Evolutionary conservation across 2,329 filamentous ascomycete genomes (phyloP).

Genomic region (Neoascochyta sp.): DNA sequence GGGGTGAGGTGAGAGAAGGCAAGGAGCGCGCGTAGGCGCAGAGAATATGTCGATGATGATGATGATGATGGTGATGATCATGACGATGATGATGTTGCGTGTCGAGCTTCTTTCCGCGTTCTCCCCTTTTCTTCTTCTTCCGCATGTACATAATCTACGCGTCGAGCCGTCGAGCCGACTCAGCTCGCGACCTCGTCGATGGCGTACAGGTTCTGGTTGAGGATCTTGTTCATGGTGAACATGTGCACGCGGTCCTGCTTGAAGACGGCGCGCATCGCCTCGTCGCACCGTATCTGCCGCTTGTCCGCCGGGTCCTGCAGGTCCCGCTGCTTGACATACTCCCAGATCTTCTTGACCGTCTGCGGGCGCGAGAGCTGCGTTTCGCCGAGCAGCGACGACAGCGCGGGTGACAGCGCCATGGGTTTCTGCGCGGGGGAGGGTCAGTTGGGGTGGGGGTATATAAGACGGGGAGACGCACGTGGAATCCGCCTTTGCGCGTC

Average conservation of each 20-base stretch:
- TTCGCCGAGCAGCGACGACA: constrained; percentile 68
- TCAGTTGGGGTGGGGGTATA: constrained; percentile 7
- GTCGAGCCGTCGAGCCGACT: too few relatives aligned
- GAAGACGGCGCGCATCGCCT: constrained; percentile 86
- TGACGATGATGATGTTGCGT: too few relatives aligned
- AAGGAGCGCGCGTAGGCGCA: too few relatives aligned
- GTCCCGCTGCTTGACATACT: constrained; percentile 82
- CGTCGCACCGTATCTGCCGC: constrained; percentile 89
- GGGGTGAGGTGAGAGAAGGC: too few relatives aligned
- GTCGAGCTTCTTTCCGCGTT: too few relatives aligned
- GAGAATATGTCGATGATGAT: too few relatives aligned
- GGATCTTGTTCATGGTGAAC: constrained; percentile 99
- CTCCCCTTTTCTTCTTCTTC: too few relatives aligned
- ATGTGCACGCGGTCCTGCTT: constrained; percentile 89
- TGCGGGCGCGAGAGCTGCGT: constrained; percentile 86
- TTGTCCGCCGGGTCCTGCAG: constrained; percentile 90
- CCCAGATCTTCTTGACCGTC: constrained; percentile 95
- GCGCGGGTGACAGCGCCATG: constrained; percentile 67
- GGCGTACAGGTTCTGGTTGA: constrained; percentile 84
- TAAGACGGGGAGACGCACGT: constrained; percentile 55
- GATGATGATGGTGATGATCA: too few relatives aligned
- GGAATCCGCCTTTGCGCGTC: constrained; percentile 83
- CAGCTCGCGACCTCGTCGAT: constrained; percentile 63
- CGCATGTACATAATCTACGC: too few relatives aligned
- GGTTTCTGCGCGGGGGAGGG: constrained; percentile 54